Percentiles rank a stretch among this genome's conserved stretches.
Evolutionary conservation across 75 land plant species (phyloP).

Genomic region (Pinus taeda): DNA sequence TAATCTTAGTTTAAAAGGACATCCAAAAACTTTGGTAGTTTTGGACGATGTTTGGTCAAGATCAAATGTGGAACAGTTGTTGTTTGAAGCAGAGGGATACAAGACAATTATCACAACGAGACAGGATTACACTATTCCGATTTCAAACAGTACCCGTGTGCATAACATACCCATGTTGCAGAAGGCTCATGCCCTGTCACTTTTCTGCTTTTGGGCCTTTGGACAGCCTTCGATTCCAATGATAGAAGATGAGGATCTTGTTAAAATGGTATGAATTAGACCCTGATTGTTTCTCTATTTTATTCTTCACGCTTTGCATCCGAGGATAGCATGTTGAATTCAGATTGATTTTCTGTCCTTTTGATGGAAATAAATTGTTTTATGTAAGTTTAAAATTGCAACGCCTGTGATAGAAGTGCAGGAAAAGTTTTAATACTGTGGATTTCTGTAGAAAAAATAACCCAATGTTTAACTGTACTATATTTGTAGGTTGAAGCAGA

Average conservation of each 20-base stretch:
- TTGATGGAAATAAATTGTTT: neutral
- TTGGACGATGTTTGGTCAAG: conserved; percentile 62
- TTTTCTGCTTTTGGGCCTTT: conserved; percentile 55
- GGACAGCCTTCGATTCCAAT: conserved; percentile 31
- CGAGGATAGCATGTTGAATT: neutral
- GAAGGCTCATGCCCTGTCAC: conserved; percentile 42
- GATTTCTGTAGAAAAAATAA: neutral
- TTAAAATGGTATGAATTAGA: conserved; percentile 31
- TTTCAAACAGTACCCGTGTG: neutral
- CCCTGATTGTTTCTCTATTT: neutral
- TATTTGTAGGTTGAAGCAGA: conserved; percentile 30
- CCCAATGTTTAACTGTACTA: neutral
- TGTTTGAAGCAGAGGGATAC: conserved; percentile 32
- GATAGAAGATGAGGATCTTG: conserved; percentile 29
- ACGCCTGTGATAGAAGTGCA: neutral
- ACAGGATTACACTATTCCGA: conserved; percentile 7
- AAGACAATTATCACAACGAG: conserved; percentile 47
- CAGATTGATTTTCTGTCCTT: neutral
- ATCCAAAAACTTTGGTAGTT: conserved; percentile 17
- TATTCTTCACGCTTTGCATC: neutral
- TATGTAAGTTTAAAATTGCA: neutral
- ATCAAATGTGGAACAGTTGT: conserved; percentile 33
- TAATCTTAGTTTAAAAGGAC: neutral
- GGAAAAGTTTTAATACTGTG: neutral
- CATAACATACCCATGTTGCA: conserved; percentile 41